Evolutionary conservation across 495 filamentous ascomycete genomes (phyloP).

Genomic region (Pyrenula aspistea): DNA sequence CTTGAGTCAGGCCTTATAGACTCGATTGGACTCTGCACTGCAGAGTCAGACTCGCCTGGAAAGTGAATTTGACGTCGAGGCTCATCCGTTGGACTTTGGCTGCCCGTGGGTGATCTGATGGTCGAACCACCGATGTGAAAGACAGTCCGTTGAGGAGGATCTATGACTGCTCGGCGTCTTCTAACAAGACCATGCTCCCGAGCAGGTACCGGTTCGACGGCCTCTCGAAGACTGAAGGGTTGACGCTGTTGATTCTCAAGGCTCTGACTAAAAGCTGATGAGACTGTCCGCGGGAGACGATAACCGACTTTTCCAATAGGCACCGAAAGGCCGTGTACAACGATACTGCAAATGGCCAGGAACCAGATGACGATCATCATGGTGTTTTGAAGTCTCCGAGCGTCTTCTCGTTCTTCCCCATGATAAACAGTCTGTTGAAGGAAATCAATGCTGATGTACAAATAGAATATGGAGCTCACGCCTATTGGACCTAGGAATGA

Average conservation of each 20-base stretch:
- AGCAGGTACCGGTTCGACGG: background rate
- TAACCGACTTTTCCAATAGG: conserved; percentile 76
- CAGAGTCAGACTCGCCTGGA: background rate
- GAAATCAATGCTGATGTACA: conserved; percentile 68
- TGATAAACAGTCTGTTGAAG: conserved; percentile 38
- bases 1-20: background rate
- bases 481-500: conserved; percentile 93
- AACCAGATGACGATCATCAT: conserved; percentile 77
- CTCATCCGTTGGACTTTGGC: background rate
- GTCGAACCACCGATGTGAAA: conserved; percentile 41
- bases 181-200: conserved; percentile 7
- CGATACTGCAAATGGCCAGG: conserved; percentile 72
- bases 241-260: conserved; percentile 6
- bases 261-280: conserved; percentile 36
- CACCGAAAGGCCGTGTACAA: conserved; percentile 78
- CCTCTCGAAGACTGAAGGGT: background rate
- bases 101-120: conserved; percentile 14
- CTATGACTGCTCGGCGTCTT: conserved; percentile 12
- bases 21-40: background rate
- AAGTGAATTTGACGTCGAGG: background rate
- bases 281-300: conserved; percentile 66
- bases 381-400: conserved; percentile 45
- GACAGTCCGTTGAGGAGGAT: conserved; percentile 24
- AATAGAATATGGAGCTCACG: conserved; percentile 85
- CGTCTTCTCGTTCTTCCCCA: conserved; percentile 52